phyloP scores from a whole-genome alignment of 2,329 filamentous ascomycete genomes.

The Alternaria dauci region DNA sequence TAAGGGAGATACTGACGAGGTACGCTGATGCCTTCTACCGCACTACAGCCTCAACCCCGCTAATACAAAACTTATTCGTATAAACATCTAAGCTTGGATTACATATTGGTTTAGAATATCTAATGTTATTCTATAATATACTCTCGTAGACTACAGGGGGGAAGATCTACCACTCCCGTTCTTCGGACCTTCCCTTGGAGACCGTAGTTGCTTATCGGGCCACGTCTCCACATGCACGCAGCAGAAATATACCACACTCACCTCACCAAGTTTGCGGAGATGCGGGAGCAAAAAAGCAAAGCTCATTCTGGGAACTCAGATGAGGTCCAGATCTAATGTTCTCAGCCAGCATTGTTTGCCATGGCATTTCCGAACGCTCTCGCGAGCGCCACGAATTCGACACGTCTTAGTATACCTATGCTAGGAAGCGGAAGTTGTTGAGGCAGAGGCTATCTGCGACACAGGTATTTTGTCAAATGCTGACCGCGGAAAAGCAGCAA shows the following conservation, averaged over 20 bases:
- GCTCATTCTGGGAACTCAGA: neutral
- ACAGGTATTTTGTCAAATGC: constrained; percentile 32
- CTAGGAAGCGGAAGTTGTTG: constrained; percentile 8
- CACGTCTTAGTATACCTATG: neutral
- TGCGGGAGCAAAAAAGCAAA: constrained; percentile 14
- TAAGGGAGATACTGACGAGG: too few relatives aligned
- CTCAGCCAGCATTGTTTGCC: neutral
- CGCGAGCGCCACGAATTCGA: constrained; percentile 15
- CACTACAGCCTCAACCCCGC: too few relatives aligned
- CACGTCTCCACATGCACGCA: constrained; percentile 10
- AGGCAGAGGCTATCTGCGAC: constrained; percentile 22
- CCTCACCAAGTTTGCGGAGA: neutral
- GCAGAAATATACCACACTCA: neutral
- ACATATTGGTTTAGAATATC: too few relatives aligned
- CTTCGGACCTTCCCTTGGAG: neutral
- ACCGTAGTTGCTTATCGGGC: constrained; percentile 7
- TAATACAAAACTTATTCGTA: too few relatives aligned
- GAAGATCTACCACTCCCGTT: too few relatives aligned
- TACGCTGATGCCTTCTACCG: too few relatives aligned
- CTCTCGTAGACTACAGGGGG: too few relatives aligned
- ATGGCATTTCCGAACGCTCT: constrained; percentile 2
- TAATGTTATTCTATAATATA: too few relatives aligned
- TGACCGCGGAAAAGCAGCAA: constrained; percentile 45
- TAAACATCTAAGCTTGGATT: too few relatives aligned
- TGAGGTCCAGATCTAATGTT: neutral